Conservation (phyloP, 1,284 basidiomycete species). For the Leccinum insigne region DNA sequence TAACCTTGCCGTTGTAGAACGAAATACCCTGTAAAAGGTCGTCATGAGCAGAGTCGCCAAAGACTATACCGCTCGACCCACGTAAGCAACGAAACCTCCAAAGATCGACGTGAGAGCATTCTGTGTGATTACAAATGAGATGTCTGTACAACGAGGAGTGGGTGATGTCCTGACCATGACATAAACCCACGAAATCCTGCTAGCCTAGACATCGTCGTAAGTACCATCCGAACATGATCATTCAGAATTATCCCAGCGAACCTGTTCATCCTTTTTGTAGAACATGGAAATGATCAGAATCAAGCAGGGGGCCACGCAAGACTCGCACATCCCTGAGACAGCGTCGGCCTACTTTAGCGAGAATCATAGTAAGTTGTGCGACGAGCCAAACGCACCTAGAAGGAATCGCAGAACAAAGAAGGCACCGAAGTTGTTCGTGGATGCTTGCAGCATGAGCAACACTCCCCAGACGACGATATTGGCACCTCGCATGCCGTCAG, state of each 20-base stretch:
- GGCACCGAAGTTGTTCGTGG: constrained; percentile 53
- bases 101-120: constrained; percentile 63
- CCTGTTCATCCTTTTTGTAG: constrained; percentile 71
- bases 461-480: too few species aligned
- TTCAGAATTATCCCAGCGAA: constrained; percentile 13
- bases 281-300: constrained; percentile 69
- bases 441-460: constrained; percentile 57
- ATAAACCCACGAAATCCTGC: constrained; percentile 67
- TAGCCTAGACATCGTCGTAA: constrained; percentile 37
- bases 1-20: constrained; percentile 46
- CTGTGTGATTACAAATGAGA: constrained; percentile 29
- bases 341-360: background rate
- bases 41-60: background rate
- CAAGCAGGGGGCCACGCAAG: constrained; percentile 62
- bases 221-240: background rate
- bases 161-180: constrained; percentile 48
- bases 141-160: background rate
- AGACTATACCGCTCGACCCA: constrained; percentile 25
- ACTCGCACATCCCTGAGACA: constrained; percentile 60
- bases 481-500: too few species aligned
- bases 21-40: constrained; percentile 48
- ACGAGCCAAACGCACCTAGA: constrained; percentile 41
- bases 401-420: constrained; percentile 66
- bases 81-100: constrained; percentile 69
- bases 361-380: background rate